Conservation (phyloP, 1,284 basidiomycete genomes). For the Meripilus lineatus region DNA sequence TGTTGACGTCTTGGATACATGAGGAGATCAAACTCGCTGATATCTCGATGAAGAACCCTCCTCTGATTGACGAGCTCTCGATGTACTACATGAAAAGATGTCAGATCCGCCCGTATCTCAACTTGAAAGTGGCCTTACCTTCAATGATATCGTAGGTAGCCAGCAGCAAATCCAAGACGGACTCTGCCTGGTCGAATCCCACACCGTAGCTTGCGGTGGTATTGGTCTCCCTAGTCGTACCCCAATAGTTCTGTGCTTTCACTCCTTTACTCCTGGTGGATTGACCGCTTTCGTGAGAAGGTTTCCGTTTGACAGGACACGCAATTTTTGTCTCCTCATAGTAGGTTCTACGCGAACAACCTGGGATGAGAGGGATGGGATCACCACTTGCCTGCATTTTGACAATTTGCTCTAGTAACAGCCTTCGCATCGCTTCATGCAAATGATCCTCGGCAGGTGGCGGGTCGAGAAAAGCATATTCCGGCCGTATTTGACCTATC, state of each 20-base stretch:
- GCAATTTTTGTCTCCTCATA: no score
- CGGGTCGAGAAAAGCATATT: conserved; percentile 4
- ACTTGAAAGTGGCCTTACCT: conserved; percentile 7
- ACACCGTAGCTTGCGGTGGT: conserved; percentile 4
- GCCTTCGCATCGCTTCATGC: conserved; percentile 7
- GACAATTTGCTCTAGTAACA: conserved; percentile 6
- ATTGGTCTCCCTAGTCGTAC: no score
- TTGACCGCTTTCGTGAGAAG: no score
- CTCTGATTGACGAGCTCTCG: conserved; percentile 2
- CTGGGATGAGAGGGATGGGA: conserved; percentile 5
- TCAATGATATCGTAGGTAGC: conserved; percentile 9
- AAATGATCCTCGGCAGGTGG: conserved; percentile 5
- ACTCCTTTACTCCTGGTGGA: no score
- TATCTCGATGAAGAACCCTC: conserved; percentile 9
- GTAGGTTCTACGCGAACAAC: not conserved
- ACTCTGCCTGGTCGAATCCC: conserved; percentile 1
- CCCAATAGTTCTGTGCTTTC: no score
- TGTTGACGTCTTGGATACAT: conserved; percentile 10
- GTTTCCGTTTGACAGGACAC: no score
- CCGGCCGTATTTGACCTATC: conserved; percentile 2
- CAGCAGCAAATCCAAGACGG: conserved; percentile 9
- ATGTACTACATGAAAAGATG: conserved; percentile 2
- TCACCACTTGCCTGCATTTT: conserved; percentile 7
- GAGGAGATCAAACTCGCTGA: conserved; percentile 10
- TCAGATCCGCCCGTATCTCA: not conserved